Conservation (phyloP, 164 flowering plant genomes). For the Protea cynaroides region DNA sequence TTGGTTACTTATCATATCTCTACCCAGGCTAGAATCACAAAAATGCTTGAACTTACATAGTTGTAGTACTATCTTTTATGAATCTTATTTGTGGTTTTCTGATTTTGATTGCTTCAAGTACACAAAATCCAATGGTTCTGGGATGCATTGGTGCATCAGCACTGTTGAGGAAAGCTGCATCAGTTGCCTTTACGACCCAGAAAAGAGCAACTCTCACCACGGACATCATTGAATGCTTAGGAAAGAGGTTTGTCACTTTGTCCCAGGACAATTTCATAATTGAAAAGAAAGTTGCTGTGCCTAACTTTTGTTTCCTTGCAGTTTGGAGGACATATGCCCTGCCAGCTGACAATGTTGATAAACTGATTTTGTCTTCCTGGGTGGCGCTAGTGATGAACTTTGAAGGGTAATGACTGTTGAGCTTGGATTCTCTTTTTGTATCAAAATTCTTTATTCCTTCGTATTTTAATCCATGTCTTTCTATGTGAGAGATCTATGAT, state of each 20-base stretch:
- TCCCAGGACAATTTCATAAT: neutral
- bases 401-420: too few relatives aligned
- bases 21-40: neutral
- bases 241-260: conserved; percentile 56
- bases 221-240: conserved; percentile 84
- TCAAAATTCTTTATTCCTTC: too few relatives aligned
- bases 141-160: conserved; percentile 90
- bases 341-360: conserved; percentile 22
- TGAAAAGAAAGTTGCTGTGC: neutral
- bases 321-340: conserved; percentile 81
- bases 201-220: conserved; percentile 79
- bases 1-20: neutral
- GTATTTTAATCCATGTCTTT: too few relatives aligned
- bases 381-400: too few relatives aligned
- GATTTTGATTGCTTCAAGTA: conserved; percentile 15
- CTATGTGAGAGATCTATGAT: too few relatives aligned
- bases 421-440: too few relatives aligned
- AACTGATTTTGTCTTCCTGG: too few relatives aligned
- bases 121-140: conserved; percentile 57
- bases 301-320: conserved; percentile 29
- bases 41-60: neutral
- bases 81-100: conserved; percentile 2
- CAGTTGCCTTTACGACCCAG: conserved; percentile 65
- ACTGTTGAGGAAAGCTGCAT: conserved; percentile 80
- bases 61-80: neutral